phyloP scores from a whole-genome alignment of 768 basidiomycete genomes.

The Paxillus rubicundulus region DNA sequence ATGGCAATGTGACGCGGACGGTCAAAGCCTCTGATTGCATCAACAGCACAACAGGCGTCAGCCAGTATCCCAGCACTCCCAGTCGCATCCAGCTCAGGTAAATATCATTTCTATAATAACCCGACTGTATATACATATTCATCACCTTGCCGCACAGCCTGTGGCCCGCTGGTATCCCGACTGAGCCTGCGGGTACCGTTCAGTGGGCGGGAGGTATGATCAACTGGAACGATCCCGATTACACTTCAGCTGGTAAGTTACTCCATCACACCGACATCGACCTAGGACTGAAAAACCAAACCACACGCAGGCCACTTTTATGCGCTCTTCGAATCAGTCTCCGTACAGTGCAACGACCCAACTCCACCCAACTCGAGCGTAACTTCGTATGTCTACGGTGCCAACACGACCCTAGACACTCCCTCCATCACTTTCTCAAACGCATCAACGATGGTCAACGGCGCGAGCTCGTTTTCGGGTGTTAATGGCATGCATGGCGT shows the following conservation, averaged over 20 bases:
- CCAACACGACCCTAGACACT: conserved; percentile 49
- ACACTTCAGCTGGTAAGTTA: conserved; percentile 53
- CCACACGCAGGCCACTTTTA: conserved; percentile 60
- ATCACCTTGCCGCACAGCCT: conserved; percentile 36
- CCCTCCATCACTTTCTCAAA: conserved; percentile 62
- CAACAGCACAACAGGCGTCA: conserved; percentile 49
- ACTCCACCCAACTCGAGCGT: conserved; percentile 40
- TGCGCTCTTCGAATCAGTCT: conserved; percentile 57
- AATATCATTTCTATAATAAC: conserved; percentile 4
- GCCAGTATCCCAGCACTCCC: conserved; percentile 73
- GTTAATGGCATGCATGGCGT: conserved; percentile 11
- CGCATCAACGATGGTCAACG: conserved; percentile 50
- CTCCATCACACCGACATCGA: neutral
- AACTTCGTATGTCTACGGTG: conserved; percentile 63
- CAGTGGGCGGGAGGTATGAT: conserved; percentile 83
- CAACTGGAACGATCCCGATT: conserved; percentile 79
- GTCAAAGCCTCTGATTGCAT: conserved; percentile 58
- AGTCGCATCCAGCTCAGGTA: conserved; percentile 79
- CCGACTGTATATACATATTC: neutral
- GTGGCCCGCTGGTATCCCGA: conserved; percentile 78
- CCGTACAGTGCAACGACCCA: conserved; percentile 61
- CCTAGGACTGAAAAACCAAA: neutral
- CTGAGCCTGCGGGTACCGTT: conserved; percentile 64
- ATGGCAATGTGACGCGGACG: conserved; percentile 69
- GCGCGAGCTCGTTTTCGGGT: conserved; percentile 18